These are phyloP conservation scores for Irpex lacteus DNA, from an alignment of 1,284 basidiomycete genomes.

Conservation along the genomic window DNA sequence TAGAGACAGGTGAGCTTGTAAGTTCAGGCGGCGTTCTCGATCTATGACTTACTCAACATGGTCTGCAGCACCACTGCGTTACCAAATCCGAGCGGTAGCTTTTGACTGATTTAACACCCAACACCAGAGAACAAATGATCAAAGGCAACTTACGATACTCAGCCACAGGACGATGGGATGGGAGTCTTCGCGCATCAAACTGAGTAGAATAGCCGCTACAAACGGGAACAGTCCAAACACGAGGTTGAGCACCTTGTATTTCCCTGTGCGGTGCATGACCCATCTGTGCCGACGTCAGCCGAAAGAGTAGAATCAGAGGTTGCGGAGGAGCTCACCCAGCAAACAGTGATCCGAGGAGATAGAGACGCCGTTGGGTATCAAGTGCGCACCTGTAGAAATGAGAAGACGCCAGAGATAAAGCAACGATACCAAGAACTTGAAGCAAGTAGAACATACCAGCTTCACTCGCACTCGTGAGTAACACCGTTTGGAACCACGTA, in stretches of 20 bases:
- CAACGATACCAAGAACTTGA: slow-evolving; percentile 4
- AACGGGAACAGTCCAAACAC: slow-evolving; percentile 72
- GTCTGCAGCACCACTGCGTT: slow-evolving; percentile 82
- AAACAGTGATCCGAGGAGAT: slow-evolving; percentile 76
- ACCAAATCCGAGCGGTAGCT: slow-evolving; percentile 75
- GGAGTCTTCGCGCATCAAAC: slow-evolving; percentile 54
- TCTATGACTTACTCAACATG: slow-evolving; percentile 51
- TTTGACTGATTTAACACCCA: not conserved
- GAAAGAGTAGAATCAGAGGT: not conserved
- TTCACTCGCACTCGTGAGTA: slow-evolving; percentile 61
- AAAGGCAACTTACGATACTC: slow-evolving; percentile 56
- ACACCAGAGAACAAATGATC: not conserved
- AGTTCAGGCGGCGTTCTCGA: not conserved
- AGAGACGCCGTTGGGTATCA: slow-evolving; percentile 75
- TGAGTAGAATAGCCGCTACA: slow-evolving; percentile 58
- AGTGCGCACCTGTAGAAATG: slow-evolving; percentile 59
- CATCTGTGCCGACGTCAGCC: slow-evolving; percentile 31
- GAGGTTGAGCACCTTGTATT: slow-evolving; percentile 72
- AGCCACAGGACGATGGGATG: slow-evolving; percentile 68
- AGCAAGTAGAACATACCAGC: slow-evolving; percentile 31
- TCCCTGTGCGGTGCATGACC: slow-evolving; percentile 79
- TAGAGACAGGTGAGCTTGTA: slow-evolving; percentile 23
- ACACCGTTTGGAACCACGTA: slow-evolving; percentile 86
- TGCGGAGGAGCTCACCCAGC: slow-evolving; percentile 48
- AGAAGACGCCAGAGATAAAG: not conserved